Evolutionary conservation across 2,329 filamentous ascomycete species (phyloP).

Genomic region (Pseudopyricularia javanii): DNA sequence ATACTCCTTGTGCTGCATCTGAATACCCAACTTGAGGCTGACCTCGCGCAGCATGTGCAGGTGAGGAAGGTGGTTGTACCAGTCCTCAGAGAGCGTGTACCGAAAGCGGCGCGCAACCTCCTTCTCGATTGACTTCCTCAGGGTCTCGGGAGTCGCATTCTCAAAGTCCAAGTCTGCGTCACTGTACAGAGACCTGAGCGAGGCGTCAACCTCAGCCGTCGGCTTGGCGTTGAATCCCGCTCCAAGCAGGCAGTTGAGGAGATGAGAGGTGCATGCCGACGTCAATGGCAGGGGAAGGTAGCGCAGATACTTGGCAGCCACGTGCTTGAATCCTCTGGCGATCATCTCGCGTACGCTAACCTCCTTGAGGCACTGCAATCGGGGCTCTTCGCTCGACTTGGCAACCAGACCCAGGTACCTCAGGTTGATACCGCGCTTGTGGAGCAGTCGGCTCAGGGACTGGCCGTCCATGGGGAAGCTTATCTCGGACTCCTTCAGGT

Average conservation of each 20-base stretch:
- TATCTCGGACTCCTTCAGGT: constrained; percentile 83
- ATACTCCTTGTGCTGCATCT: constrained; percentile 71
- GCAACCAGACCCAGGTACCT: constrained; percentile 86
- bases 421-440: constrained; percentile 95
- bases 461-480: constrained; percentile 98
- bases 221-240: constrained; percentile 65
- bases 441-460: constrained; percentile 75
- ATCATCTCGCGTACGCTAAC: constrained; percentile 88
- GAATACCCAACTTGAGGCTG: constrained; percentile 77
- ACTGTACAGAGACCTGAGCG: constrained; percentile 63
- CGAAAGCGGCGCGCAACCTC: constrained; percentile 67
- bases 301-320: constrained; percentile 67
- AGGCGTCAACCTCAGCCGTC: constrained; percentile 61
- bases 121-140: constrained; percentile 57
- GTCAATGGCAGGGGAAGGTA: constrained; percentile 69
- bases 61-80: constrained; percentile 56
- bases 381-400: constrained; percentile 53
- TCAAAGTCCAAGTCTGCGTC: constrained; percentile 76
- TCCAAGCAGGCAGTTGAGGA: constrained; percentile 89
- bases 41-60: constrained; percentile 83
- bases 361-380: constrained; percentile 64
- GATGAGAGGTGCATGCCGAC: constrained; percentile 68
- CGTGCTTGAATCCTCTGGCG: constrained; percentile 89
- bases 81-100: constrained; percentile 56
- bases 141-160: constrained; percentile 58